phyloP scores from a whole-genome alignment of 2,329 filamentous ascomycete species.

The Cladosporium oxysporum region DNA sequence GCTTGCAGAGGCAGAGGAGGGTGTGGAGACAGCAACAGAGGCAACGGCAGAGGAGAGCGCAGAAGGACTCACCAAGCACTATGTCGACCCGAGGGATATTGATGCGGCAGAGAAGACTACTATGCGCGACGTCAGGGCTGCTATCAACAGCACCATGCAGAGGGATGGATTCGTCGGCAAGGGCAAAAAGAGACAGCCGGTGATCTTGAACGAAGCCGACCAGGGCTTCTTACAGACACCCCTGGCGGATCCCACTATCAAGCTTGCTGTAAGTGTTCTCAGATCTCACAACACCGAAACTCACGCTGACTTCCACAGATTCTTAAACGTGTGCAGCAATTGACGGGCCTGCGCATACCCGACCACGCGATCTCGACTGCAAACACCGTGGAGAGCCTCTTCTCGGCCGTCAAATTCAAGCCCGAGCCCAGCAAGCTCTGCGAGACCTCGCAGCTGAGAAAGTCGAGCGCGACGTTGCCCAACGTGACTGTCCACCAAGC shows the following conservation, averaged over 20 bases:
- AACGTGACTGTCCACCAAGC: slow-evolving; percentile 71
- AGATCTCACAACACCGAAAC: slow-evolving; percentile 7
- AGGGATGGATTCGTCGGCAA: not conserved
- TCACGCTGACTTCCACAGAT: slow-evolving; percentile 56
- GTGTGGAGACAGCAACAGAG: not conserved
- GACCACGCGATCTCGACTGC: slow-evolving; percentile 62
- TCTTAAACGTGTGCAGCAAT: slow-evolving; percentile 75
- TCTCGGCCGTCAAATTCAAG: slow-evolving; percentile 38
- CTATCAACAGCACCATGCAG: slow-evolving; percentile 3
- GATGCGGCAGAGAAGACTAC: slow-evolving; percentile 19
- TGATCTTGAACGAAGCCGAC: not conserved
- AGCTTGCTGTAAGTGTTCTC: slow-evolving; percentile 69
- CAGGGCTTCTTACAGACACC: slow-evolving; percentile 60
- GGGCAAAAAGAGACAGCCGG: not conserved
- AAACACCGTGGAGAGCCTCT: slow-evolving; percentile 42
- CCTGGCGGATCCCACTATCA: slow-evolving; percentile 60
- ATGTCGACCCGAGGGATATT: slow-evolving; percentile 4
- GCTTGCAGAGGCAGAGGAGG: not conserved
- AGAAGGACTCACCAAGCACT: not conserved
- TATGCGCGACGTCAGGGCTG: slow-evolving; percentile 19
- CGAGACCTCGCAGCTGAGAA: slow-evolving; percentile 55
- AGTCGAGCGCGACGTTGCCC: slow-evolving; percentile 54
- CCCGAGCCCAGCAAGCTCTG: slow-evolving; percentile 59
- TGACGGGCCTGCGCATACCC: slow-evolving; percentile 74
- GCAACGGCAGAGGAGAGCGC: not conserved